Base-by-base conservation (phyloP, 2,329 filamentous ascomycete genomes). In the Fusarium hainanense region DNA sequence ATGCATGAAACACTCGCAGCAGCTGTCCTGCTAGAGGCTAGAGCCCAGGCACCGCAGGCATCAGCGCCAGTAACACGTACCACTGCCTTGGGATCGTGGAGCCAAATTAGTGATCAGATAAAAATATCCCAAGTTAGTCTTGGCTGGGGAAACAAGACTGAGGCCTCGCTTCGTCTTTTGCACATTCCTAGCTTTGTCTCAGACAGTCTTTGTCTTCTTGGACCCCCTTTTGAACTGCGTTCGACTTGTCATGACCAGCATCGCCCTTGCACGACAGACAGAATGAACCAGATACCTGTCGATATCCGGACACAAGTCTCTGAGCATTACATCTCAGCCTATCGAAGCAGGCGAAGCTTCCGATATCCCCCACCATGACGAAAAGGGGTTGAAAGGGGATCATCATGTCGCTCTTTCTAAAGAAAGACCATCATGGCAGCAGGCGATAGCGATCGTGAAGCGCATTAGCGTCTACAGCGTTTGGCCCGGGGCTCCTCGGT, bases 1-100 rank as follows among this genome's bases (percentile, higher is more conserved):
- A 57, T 72, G 66, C 69, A 72, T 68, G 49, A 69, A 58, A 69
- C 68, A 66, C 49, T 63, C 64, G 55, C 60, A 71, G 68, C 52
- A 65, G 54, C 63, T 59, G 46, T 64, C 58, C 60, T 69, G 52
- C 56, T 58, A 56, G 34, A 50, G 44, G 41, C 48, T 52, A 50
- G 54, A 67, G 27, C 25, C 61, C 63, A 66, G 63, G 63, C 54
- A 66, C 43, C 21, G 25, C 41, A 66, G 54, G 61, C 61, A 66
- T 37, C 63, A 59, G 37, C 48, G 61, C 55, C 63, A 51, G 62
- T 52, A 54, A 54, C 42, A 67, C 42, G 67, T 68, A 70, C 67
- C 67, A 59, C 50, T 48, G 64, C 50, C 58, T 63, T 70, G 67
- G 63, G 67, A 63, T 69, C 66, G 43, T 66, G 55, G 55, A 66